Percentiles rank a stretch among this genome's conserved stretches.
phyloP scores from a whole-genome alignment of 2,329 filamentous ascomycete genomes.

The Ceratocystis smalleyi region DNA sequence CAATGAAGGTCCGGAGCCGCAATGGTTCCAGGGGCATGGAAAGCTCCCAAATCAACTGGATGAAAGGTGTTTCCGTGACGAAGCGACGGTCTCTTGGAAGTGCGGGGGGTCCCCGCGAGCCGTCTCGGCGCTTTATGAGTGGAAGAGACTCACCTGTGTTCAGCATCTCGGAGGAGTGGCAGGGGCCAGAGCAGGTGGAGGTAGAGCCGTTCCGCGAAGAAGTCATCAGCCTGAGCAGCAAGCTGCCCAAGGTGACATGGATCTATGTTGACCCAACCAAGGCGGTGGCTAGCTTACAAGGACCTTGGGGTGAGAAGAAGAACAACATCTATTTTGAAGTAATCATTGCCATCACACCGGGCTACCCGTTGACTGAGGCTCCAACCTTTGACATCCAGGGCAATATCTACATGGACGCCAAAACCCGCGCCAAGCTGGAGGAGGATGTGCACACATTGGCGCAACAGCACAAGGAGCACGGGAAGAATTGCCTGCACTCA shows the following conservation, averaged over 20 bases:
- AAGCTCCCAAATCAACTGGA: conserved; percentile 49
- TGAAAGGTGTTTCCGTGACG: conserved; percentile 45
- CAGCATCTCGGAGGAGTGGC: conserved; percentile 38
- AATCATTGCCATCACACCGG: conserved; percentile 42
- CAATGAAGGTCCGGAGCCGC: conserved; percentile 41
- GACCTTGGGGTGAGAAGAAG: conserved; percentile 44
- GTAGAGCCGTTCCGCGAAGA: conserved; percentile 50
- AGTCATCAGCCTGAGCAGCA: conserved; percentile 44
- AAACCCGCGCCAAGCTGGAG: conserved; percentile 31
- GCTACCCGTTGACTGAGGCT: conserved; percentile 42
- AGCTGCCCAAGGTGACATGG: conserved; percentile 49
- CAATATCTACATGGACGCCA: conserved; percentile 44
- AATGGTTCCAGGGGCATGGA: conserved; percentile 28
- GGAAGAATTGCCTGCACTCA: conserved; percentile 46
- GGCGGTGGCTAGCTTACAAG: conserved; percentile 21
- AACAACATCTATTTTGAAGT: conserved; percentile 47
- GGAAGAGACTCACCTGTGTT: conserved; percentile 37
- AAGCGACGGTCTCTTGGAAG: conserved; percentile 25
- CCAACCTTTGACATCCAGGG: conserved; percentile 47
- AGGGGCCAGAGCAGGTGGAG: conserved; percentile 26
- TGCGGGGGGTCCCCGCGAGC: conserved; percentile 7
- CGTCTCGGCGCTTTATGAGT: conserved; percentile 31
- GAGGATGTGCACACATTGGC: conserved; percentile 32
- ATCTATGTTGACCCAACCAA: conserved; percentile 32
- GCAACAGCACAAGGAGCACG: conserved; percentile 38